Percentiles rank a stretch among this genome's conserved stretches.
These are phyloP conservation scores for Metarhizium album DNA, from an alignment of 2,329 filamentous ascomycete genomes.

Conservation along the genomic window DNA sequence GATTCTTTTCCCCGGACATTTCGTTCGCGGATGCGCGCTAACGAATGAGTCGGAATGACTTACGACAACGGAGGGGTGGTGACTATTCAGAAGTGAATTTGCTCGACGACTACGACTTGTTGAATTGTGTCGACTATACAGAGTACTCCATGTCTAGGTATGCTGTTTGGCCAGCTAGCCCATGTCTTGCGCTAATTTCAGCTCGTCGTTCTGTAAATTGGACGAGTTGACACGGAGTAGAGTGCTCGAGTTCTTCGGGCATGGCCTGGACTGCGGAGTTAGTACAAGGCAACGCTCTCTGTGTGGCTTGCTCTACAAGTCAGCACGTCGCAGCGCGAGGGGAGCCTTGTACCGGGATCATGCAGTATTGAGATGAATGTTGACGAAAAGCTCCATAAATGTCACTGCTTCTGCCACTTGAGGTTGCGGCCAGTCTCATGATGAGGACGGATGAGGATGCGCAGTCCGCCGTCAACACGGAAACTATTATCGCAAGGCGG, in stretches of 20 bases:
- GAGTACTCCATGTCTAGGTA: neutral
- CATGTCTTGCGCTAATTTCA: neutral
- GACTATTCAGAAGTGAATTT: neutral
- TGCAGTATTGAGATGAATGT: neutral
- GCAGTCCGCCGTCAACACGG: neutral
- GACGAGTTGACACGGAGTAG: neutral
- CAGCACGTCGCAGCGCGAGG: neutral
- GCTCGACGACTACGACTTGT: neutral
- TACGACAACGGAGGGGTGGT: neutral
- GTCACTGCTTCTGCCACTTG: neutral
- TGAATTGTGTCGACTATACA: neutral
- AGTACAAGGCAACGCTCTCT: neutral
- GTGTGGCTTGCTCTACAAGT: neutral
- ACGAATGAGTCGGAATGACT: too few relatives aligned
- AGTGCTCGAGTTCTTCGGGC: neutral
- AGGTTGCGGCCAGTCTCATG: neutral
- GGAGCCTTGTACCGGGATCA: neutral
- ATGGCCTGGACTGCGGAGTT: neutral
- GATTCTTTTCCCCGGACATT: neutral
- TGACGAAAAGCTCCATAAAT: neutral
- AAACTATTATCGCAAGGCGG: neutral
- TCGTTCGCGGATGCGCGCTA: too few relatives aligned
- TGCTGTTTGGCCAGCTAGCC: neutral
- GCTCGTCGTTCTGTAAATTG: neutral
- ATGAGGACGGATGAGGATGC: neutral